Percentiles rank a stretch among this genome's conserved stretches.
phyloP scores from a whole-genome alignment of 257 asterid genomes.

The Plantago major region DNA sequence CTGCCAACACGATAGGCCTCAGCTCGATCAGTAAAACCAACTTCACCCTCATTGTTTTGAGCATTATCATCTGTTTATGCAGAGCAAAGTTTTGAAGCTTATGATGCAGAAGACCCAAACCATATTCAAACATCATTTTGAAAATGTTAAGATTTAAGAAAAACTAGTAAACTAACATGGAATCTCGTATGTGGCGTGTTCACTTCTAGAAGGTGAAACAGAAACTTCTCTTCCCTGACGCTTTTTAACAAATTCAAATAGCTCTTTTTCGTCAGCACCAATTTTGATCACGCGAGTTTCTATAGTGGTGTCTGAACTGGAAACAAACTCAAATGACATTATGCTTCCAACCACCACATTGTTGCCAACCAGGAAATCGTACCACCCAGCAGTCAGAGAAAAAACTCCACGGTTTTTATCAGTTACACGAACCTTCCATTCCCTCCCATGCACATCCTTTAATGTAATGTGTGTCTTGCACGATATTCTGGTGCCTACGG shows the following conservation, averaged over 20 bases:
- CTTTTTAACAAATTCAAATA: background rate
- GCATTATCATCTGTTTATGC: conserved; percentile 1
- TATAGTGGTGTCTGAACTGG: background rate
- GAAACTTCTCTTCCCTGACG: no score
- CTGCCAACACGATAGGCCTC: background rate
- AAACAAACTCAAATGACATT: conserved; percentile 10
- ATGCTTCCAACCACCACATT: conserved; percentile 15
- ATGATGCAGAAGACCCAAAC: background rate
- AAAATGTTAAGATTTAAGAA: no score
- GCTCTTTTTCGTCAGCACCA: background rate
- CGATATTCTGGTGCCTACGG: conserved; percentile 1
- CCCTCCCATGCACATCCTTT: conserved; percentile 4
- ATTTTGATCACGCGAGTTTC: conserved; percentile 1
- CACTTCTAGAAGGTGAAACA: no score
- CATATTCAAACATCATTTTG: no score
- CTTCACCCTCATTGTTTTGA: background rate
- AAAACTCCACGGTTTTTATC: background rate
- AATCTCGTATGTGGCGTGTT: no score
- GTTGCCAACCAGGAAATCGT: conserved; percentile 5
- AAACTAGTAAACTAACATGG: no score
- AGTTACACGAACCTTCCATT: conserved; percentile 14
- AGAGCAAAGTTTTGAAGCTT: background rate
- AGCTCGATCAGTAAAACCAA: background rate
- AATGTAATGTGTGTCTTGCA: background rate
- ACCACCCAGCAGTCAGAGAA: conserved; percentile 13